Conservation (phyloP, 1,139 yeast genomes). For the Hansenula sp. region DNA sequence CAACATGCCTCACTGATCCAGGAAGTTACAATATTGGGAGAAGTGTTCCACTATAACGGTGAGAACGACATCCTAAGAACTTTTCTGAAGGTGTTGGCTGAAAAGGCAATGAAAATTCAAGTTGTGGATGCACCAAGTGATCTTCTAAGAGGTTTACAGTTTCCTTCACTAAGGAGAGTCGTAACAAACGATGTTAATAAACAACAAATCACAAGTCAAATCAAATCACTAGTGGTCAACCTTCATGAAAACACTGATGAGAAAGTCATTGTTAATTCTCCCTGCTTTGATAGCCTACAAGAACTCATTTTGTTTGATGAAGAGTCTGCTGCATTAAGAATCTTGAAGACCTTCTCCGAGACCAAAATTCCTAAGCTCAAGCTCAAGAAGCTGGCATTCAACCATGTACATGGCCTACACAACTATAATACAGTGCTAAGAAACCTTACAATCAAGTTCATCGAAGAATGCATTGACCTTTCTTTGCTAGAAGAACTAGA, state of each 20-base stretch:
- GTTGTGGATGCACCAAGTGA: slow-evolving; percentile 18
- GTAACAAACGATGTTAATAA: slow-evolving; percentile 8
- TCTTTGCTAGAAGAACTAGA: slow-evolving; percentile 31
- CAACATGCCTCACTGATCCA: slow-evolving; percentile 9
- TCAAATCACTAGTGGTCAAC: neutral
- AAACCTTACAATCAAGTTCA: slow-evolving; percentile 23
- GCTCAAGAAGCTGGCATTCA: slow-evolving; percentile 29
- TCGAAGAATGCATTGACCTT: slow-evolving; percentile 28
- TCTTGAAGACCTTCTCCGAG: slow-evolving; percentile 27
- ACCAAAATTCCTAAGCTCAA: slow-evolving; percentile 17
- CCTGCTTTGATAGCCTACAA: slow-evolving; percentile 10
- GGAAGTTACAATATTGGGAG: slow-evolving; percentile 19
- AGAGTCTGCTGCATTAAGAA: slow-evolving; percentile 32
- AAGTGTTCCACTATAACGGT: slow-evolving; percentile 21
- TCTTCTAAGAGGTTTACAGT: slow-evolving; percentile 8
- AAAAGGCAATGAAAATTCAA: slow-evolving; percentile 12
- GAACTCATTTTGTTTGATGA: slow-evolving; percentile 24
- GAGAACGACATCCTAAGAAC: slow-evolving; percentile 16
- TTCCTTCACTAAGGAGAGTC: slow-evolving; percentile 10
- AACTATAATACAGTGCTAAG: slow-evolving; percentile 31
- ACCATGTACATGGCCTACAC: slow-evolving; percentile 38
- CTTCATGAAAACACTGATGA: slow-evolving; percentile 1
- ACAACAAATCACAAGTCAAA: neutral
- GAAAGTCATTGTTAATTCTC: slow-evolving; percentile 8
- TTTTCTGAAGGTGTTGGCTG: slow-evolving; percentile 15